Conservation (phyloP, 768 basidiomycete genomes). For the Termitomyces sp. region DNA sequence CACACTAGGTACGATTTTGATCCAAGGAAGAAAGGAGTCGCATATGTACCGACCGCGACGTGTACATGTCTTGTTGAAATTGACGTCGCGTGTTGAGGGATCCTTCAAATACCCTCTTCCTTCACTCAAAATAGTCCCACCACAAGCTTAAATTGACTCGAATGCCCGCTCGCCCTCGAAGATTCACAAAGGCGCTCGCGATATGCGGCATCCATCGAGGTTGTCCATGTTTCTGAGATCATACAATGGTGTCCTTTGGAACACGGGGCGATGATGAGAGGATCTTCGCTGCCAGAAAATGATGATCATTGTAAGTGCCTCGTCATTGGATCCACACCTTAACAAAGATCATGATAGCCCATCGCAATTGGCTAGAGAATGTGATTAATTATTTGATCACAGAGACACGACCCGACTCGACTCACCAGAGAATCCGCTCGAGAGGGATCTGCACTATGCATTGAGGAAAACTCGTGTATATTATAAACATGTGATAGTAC, state of each 20-base stretch:
- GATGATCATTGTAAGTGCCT: conserved; percentile 1
- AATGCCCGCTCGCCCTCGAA: background rate
- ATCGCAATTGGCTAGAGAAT: background rate
- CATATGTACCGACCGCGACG: background rate
- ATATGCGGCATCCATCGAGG: background rate
- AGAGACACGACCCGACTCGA: background rate
- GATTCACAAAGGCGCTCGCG: too few relatives aligned
- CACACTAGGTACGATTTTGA: background rate
- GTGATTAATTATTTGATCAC: background rate
- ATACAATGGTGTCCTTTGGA: background rate
- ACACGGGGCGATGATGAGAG: background rate
- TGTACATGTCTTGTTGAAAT: background rate
- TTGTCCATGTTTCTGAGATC: background rate
- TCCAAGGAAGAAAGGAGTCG: background rate
- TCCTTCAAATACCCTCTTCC: background rate
- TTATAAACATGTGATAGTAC: conserved; percentile 7
- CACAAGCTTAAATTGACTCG: background rate
- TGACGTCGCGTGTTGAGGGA: background rate
- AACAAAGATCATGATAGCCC: background rate
- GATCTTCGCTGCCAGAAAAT: conserved; percentile 10
- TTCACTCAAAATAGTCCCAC: background rate
- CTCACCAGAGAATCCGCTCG: background rate
- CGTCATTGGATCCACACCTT: conserved; percentile 9
- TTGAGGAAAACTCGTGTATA: conserved; percentile 4
- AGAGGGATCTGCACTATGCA: background rate